Conservation (phyloP, 495 filamentous ascomycete species). For the Stereocaulon alpinum region DNA sequence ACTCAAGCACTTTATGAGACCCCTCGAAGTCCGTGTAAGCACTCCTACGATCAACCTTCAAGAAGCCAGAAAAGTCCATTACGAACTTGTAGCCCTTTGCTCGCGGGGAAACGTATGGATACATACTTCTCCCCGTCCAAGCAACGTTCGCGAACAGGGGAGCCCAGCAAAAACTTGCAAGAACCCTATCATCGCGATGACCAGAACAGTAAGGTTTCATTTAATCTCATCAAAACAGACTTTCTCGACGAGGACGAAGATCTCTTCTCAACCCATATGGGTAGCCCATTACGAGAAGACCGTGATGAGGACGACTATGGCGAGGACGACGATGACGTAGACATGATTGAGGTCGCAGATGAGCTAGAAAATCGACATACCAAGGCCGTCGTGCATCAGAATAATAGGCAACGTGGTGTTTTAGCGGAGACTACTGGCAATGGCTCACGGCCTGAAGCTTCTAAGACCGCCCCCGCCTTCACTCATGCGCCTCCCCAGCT, state of each 20-base stretch:
- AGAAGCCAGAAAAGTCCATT: conserved; percentile 10
- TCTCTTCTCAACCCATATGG: conserved; percentile 40
- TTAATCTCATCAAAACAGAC: conserved; percentile 8
- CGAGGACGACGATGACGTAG: conserved; percentile 56
- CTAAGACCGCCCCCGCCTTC: conserved; percentile 10
- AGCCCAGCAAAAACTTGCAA: neutral
- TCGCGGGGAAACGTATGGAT: conserved; percentile 11
- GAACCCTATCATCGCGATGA: neutral
- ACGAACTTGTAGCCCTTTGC: conserved; percentile 17
- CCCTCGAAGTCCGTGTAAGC: conserved; percentile 11
- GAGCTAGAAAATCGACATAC: conserved; percentile 42
- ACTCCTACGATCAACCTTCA: neutral
- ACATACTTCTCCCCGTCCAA: conserved; percentile 23
- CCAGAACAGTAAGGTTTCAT: neutral
- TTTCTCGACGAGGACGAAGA: conserved; percentile 28
- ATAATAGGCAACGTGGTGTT: conserved; percentile 31
- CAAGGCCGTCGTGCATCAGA: conserved; percentile 20
- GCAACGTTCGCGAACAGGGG: conserved; percentile 1
- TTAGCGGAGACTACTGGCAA: conserved; percentile 51
- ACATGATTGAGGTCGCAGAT: conserved; percentile 53
- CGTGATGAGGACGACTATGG: conserved; percentile 48
- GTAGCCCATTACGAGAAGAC: conserved; percentile 27
- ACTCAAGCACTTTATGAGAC: conserved; percentile 12
- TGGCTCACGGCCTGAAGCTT: conserved; percentile 14
- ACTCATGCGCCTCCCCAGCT: conserved; percentile 12